phyloP scores from a whole-genome alignment of 2,329 filamentous ascomycete genomes.

The Juglanconis oblonga region DNA sequence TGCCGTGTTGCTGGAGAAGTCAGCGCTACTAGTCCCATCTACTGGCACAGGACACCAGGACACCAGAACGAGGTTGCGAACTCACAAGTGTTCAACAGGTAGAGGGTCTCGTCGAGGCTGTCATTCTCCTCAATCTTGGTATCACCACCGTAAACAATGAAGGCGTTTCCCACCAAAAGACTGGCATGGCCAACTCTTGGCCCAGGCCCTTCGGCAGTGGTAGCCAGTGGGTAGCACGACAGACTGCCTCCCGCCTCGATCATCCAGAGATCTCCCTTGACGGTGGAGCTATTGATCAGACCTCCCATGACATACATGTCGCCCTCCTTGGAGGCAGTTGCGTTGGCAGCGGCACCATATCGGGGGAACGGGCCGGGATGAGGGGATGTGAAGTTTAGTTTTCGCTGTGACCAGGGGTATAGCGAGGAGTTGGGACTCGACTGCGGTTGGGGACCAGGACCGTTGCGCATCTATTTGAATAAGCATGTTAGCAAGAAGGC shows the following conservation, averaged over 20 bases:
- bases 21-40: background rate
- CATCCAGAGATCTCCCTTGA: constrained; percentile 98
- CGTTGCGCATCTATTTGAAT: constrained; percentile 51
- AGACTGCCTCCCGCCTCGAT: constrained; percentile 86
- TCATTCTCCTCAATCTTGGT: constrained; percentile 95
- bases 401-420: constrained; percentile 93
- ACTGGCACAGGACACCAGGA: background rate
- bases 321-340: constrained; percentile 89
- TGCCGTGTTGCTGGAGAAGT: constrained; percentile 77
- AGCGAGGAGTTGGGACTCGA: constrained; percentile 70
- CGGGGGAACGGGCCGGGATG: constrained; percentile 88
- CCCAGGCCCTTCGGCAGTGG: constrained; percentile 89
- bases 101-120: constrained; percentile 88
- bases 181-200: constrained; percentile 93
- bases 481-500: constrained; percentile 14
- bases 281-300: constrained; percentile 88
- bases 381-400: constrained; percentile 78
- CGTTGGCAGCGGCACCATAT: constrained; percentile 95
- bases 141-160: constrained; percentile 97
- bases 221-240: constrained; percentile 87
- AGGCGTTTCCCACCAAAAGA: constrained; percentile 93
- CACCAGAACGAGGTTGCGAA: constrained; percentile 19
- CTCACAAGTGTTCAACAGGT: constrained; percentile 96
- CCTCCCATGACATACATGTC: constrained; percentile 98
- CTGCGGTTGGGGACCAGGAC: constrained; percentile 30